phyloP scores from a whole-genome alignment of 768 basidiomycete genomes.

The Boletus tylopilopsis region DNA sequence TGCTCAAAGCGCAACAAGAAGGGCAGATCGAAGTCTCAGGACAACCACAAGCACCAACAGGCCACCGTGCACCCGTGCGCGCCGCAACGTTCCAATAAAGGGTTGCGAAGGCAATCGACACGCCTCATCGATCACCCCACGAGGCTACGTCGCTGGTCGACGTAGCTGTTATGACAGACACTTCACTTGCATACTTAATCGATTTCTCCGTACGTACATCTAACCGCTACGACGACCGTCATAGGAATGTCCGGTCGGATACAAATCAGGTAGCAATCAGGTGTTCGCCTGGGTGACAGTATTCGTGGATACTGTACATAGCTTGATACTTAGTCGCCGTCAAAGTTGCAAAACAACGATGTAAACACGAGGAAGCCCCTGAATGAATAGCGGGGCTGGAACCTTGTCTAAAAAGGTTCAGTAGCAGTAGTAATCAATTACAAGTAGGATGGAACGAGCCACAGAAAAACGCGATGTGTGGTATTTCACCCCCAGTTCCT shows the following conservation, averaged over 20 bases:
- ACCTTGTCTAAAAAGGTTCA: slow-evolving; percentile 23
- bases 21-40: slow-evolving; percentile 30
- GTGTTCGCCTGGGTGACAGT: slow-evolving; percentile 8
- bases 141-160: slow-evolving; percentile 23
- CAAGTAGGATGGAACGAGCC: slow-evolving; percentile 10
- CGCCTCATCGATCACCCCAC: slow-evolving; percentile 6
- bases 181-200: slow-evolving; percentile 22
- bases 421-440: slow-evolving; percentile 14
- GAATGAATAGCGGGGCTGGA: slow-evolving; percentile 15
- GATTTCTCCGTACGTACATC: slow-evolving; percentile 6
- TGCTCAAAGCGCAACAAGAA: slow-evolving; percentile 49
- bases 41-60: slow-evolving; percentile 12
- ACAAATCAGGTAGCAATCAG: slow-evolving; percentile 13
- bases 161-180: slow-evolving; percentile 13
- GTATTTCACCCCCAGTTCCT: slow-evolving; percentile 4
- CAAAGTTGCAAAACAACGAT: slow-evolving; percentile 19
- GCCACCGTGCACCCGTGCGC: slow-evolving; percentile 26
- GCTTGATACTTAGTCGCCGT: slow-evolving; percentile 19
- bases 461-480: slow-evolving; percentile 17
- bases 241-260: slow-evolving; percentile 1
- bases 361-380: slow-evolving; percentile 28
- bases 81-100: slow-evolving; percentile 30
- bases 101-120: background rate
- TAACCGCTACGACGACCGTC: slow-evolving; percentile 9
- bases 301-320: slow-evolving; percentile 15